A percentile compares a stretch with the other conserved stretches of the same genome.
These are phyloP conservation scores for Saccharomyces eubayanus DNA, from an alignment of 805 yeast genomes.

Conservation along the genomic window DNA sequence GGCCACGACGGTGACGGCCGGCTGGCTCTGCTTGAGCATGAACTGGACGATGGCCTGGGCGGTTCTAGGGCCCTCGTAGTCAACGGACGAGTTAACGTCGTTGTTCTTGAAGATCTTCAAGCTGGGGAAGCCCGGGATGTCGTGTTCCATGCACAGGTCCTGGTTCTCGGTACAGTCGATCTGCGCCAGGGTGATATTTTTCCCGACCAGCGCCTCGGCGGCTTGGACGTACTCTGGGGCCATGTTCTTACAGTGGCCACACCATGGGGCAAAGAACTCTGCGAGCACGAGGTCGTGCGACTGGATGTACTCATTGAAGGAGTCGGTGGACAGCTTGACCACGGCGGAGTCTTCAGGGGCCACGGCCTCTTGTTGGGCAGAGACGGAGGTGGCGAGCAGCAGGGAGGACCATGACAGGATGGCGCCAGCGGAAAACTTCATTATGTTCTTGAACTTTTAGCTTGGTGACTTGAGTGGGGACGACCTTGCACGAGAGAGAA, in stretches of 20 bases:
- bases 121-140: slow-evolving; percentile 77
- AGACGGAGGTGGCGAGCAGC: slow-evolving; percentile 16
- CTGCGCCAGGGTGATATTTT: slow-evolving; percentile 68
- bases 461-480: not conserved
- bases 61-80: slow-evolving; percentile 79
- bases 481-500: too few relatives aligned
- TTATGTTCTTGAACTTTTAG: not conserved
- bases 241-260: slow-evolving; percentile 87
- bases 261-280: slow-evolving; percentile 94
- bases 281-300: slow-evolving; percentile 74
- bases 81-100: slow-evolving; percentile 36
- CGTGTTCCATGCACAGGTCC: slow-evolving; percentile 59
- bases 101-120: slow-evolving; percentile 62
- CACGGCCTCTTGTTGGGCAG: slow-evolving; percentile 46
- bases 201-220: slow-evolving; percentile 54
- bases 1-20: slow-evolving; percentile 53
- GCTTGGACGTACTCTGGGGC: slow-evolving; percentile 78
- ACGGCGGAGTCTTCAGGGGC: slow-evolving; percentile 85
- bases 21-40: slow-evolving; percentile 76
- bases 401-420: slow-evolving; percentile 10
- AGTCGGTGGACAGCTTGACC: slow-evolving; percentile 60
- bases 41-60: slow-evolving; percentile 68
- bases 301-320: slow-evolving; percentile 56
- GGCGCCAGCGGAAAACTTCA: not conserved
- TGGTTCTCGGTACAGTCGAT: slow-evolving; percentile 76